Evolutionary conservation across 768 basidiomycete genomes (phyloP).

Genomic region (Auricularia cornea): DNA sequence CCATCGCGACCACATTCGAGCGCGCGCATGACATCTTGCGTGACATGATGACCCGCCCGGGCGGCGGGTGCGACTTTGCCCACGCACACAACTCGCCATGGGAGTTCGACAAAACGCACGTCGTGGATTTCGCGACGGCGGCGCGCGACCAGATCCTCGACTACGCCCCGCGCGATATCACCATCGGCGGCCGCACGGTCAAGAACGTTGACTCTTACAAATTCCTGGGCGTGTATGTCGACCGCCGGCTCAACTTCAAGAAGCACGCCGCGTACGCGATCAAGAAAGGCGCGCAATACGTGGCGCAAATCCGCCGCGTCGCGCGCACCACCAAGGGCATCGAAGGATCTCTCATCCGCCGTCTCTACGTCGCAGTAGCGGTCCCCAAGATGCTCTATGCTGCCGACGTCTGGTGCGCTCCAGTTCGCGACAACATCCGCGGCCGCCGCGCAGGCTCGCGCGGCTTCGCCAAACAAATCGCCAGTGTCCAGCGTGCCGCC

Average conservation of each 20-base stretch:
- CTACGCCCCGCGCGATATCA: conserved; percentile 18
- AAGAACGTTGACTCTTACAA: neutral
- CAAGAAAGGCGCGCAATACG: no score
- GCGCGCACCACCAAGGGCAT: no score
- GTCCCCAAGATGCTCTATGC: neutral
- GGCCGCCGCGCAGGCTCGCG: neutral
- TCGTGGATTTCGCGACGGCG: conserved; percentile 18
- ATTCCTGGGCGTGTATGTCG: conserved; percentile 11
- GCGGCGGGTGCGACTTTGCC: no score
- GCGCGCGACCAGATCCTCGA: no score
- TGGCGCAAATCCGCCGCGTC: no score
- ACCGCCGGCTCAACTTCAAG: no score
- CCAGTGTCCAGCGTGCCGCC: conserved; percentile 16
- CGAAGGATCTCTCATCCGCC: no score
- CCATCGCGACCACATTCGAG: conserved; percentile 16
- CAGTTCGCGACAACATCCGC: neutral
- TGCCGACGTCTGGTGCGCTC: conserved; percentile 17
- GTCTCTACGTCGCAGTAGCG: no score
- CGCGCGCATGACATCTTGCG: conserved; percentile 25
- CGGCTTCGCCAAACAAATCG: conserved; percentile 7
- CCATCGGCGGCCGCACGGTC: conserved; percentile 20
- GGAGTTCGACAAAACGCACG: no score
- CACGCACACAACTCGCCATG: no score
- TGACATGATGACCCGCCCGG: no score
- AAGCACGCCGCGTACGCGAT: no score